A percentile compares a stretch with the other conserved stretches of the same genome.
Conservation (phyloP, 768 basidiomycete species). For the Cubamyces sp. region DNA sequence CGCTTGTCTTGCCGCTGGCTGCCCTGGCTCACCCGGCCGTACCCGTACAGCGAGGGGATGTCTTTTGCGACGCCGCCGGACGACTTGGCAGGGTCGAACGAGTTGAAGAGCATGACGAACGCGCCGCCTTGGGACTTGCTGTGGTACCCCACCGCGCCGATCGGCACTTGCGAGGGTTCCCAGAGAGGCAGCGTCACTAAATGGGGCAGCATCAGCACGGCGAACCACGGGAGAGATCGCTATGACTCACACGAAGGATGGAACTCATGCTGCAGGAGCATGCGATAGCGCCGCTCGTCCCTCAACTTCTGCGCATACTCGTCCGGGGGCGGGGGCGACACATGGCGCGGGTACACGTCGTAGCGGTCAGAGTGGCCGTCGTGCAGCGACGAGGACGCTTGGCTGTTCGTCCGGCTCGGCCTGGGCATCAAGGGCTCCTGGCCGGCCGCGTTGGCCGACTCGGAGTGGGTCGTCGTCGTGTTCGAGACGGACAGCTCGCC, state of each 20-base stretch:
- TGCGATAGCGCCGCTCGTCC: conserved; percentile 71
- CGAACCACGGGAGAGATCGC: not conserved
- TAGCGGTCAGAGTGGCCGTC: conserved; percentile 11
- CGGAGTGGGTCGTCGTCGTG: conserved; percentile 12
- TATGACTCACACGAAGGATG: conserved; percentile 61
- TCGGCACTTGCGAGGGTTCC: conserved; percentile 60
- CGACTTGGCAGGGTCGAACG: conserved; percentile 56
- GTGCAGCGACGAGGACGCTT: conserved; percentile 18
- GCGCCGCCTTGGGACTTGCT: conserved; percentile 59
- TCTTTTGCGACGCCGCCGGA: conserved; percentile 45
- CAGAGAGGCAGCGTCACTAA: conserved; percentile 59
- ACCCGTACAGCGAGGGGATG: conserved; percentile 65
- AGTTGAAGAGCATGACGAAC: conserved; percentile 76
- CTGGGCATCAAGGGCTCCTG: conserved; percentile 4
- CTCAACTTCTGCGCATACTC: conserved; percentile 36
- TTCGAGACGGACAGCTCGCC: conserved; percentile 16
- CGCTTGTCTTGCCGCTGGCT: conserved; percentile 60
- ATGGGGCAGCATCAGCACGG: not conserved
- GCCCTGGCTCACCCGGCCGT: conserved; percentile 57
- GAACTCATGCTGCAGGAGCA: conserved; percentile 67
- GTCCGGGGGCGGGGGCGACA: conserved; percentile 27
- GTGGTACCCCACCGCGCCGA: conserved; percentile 81
- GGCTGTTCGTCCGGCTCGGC: conserved; percentile 19
- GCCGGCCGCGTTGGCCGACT: not conserved
- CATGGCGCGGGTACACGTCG: conserved; percentile 20